A percentile compares a stretch with the other conserved stretches of the same genome.
These are phyloP conservation scores for Sporisorium reilianum DNA, from an alignment of 1,284 basidiomycete species.

Conservation along the genomic window DNA sequence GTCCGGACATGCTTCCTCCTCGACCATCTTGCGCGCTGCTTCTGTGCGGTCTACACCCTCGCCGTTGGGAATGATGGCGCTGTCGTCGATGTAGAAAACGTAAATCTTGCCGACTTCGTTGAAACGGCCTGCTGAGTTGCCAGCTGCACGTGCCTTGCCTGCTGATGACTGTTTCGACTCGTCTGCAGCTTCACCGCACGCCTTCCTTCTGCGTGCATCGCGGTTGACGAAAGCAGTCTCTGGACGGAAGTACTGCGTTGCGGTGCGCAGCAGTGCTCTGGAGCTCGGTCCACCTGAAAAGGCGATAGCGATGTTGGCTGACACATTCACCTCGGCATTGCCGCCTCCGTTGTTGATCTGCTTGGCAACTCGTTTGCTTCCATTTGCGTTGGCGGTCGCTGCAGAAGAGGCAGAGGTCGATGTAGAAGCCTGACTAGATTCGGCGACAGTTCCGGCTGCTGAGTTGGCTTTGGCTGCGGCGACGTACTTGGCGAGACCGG, in stretches of 20 bases:
- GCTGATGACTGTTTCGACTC: neutral
- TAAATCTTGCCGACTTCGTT: conserved; percentile 56
- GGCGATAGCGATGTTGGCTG: conserved; percentile 38
- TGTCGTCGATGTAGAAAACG: conserved; percentile 61
- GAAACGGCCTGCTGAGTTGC: conserved; percentile 30
- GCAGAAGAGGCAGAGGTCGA: conserved; percentile 4
- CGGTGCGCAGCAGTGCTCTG: conserved; percentile 31
- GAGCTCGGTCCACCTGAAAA: conserved; percentile 35
- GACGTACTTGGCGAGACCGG: conserved; percentile 52
- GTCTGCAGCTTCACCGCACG: conserved; percentile 6
- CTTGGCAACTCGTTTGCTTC: conserved; percentile 10
- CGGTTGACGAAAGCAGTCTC: conserved; percentile 19
- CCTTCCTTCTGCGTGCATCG: conserved; percentile 12
- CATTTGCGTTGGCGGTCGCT: neutral
- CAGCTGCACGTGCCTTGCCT: conserved; percentile 1
- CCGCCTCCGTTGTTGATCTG: conserved; percentile 31
- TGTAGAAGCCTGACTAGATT: neutral
- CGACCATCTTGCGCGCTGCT: conserved; percentile 35
- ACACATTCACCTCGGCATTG: conserved; percentile 32
- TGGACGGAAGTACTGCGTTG: conserved; percentile 37
- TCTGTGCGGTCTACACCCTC: conserved; percentile 31
- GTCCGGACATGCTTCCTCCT: conserved; percentile 39
- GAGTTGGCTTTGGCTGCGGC: conserved; percentile 18
- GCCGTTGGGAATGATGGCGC: conserved; percentile 23
- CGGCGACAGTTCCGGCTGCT: neutral